Evolutionary conservation across 2,329 filamentous ascomycete genomes (phyloP).

Genomic region (Cladobotryum mycophilum): DNA sequence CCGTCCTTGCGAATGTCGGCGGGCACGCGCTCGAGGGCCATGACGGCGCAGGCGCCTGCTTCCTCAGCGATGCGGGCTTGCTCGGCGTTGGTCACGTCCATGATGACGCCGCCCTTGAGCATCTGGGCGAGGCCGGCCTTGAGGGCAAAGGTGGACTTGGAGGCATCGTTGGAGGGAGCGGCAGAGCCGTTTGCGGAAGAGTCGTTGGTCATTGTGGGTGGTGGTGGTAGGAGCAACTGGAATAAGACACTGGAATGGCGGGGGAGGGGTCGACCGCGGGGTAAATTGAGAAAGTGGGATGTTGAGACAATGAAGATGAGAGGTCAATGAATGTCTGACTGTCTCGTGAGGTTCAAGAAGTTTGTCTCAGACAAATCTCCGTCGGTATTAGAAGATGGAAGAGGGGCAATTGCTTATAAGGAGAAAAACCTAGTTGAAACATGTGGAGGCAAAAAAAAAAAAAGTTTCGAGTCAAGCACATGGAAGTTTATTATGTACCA

Average conservation of each 20-base stretch:
- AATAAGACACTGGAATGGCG: background rate
- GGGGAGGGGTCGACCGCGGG: background rate
- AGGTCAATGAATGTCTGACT: background rate
- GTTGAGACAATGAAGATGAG: background rate
- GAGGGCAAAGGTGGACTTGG: constrained; percentile 65
- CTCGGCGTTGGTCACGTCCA: constrained; percentile 93
- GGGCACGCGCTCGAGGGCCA: constrained; percentile 96
- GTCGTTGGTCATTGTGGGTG: constrained; percentile 29
- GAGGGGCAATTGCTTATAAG: background rate
- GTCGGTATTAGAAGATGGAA: background rate
- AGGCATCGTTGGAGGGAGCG: constrained; percentile 26
- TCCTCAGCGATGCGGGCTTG: constrained; percentile 97
- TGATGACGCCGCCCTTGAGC: constrained; percentile 98
- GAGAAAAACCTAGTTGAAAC: background rate
- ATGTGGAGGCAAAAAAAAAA: no score
- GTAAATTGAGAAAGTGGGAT: background rate
- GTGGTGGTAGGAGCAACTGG: background rate
- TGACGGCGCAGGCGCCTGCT: constrained; percentile 90
- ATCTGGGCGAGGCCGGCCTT: constrained; percentile 96
- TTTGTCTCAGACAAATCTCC: background rate
- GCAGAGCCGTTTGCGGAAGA: constrained; percentile 20
- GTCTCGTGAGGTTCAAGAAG: background rate
- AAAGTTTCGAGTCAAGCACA: no score
- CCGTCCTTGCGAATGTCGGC: constrained; percentile 91
- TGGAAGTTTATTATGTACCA: no score